phyloP scores from a whole-genome alignment of 805 yeast species.

The Barnettozyma pratensis region DNA sequence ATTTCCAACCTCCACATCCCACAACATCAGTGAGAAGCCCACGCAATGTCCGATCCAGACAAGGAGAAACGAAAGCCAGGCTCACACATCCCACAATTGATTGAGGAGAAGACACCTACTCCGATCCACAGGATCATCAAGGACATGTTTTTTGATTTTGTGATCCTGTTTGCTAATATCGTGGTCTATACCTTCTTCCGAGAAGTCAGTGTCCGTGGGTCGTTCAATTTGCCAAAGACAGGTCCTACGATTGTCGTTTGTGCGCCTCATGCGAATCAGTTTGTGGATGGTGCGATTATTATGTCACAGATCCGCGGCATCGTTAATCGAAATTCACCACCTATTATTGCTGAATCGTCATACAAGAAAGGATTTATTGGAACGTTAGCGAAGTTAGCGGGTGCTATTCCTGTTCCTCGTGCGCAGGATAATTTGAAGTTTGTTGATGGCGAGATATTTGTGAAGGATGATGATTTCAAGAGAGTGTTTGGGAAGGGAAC shows the following conservation, averaged over 20 bases:
- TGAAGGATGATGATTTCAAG: constrained; percentile 44
- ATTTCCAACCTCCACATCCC: too few species aligned
- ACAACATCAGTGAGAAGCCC: not conserved
- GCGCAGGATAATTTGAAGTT: constrained; percentile 76
- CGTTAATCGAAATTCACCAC: constrained; percentile 63
- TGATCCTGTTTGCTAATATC: constrained; percentile 18
- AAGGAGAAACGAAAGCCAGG: not conserved
- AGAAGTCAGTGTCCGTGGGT: constrained; percentile 70
- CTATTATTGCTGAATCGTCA: constrained; percentile 79
- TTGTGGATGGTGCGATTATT: constrained; percentile 73
- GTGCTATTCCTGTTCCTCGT: constrained; percentile 84
- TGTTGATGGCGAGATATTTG: constrained; percentile 63
- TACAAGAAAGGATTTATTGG: constrained; percentile 65
- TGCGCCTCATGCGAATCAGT: constrained; percentile 86
- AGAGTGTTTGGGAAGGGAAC: constrained; percentile 61
- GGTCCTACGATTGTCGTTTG: constrained; percentile 76
- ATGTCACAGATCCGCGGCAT: constrained; percentile 67
- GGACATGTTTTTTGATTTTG: constrained; percentile 16
- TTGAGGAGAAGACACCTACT: constrained; percentile 1
- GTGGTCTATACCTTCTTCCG: constrained; percentile 49
- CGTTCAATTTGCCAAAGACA: constrained; percentile 50
- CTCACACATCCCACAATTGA: constrained; percentile 9
- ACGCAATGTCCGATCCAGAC: not conserved
- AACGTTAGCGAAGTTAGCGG: constrained; percentile 61
- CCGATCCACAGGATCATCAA: constrained; percentile 3